phyloP scores from a whole-genome alignment of 2,329 filamentous ascomycete genomes.

The Cyphellophora europaea region DNA sequence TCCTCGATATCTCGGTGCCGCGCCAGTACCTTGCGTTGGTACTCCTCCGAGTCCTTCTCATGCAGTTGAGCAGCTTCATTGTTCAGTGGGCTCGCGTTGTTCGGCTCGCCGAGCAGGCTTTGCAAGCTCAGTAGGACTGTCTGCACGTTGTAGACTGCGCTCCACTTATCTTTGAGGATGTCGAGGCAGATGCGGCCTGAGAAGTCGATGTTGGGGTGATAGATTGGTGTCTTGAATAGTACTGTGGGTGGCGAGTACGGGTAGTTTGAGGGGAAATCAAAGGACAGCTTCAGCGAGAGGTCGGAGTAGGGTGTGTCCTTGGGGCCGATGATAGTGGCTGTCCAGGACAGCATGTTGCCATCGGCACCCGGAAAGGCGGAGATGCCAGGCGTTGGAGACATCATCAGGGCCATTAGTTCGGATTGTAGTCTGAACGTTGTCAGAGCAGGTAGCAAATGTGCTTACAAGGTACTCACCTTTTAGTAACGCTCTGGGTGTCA shows the following conservation, averaged over 20 bases:
- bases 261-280: constrained; percentile 85
- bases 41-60: constrained; percentile 80
- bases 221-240: constrained; percentile 96
- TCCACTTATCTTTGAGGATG: constrained; percentile 99
- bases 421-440: constrained; percentile 65
- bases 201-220: constrained; percentile 98
- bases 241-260: constrained; percentile 86
- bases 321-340: constrained; percentile 85
- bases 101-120: constrained; percentile 90
- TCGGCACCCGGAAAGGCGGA: constrained; percentile 89
- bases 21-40: constrained; percentile 64
- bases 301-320: constrained; percentile 83
- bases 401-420: constrained; percentile 98
- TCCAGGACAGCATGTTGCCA: constrained; percentile 86
- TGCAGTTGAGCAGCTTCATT: constrained; percentile 93
- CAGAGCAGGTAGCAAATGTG: not conserved
- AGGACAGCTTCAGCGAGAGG: constrained; percentile 83
- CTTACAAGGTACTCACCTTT: constrained; percentile 50
- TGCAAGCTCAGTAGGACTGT: constrained; percentile 88
- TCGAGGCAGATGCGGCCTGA: constrained; percentile 93
- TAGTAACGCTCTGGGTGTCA: constrained; percentile 66
- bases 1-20: constrained; percentile 51
- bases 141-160: constrained; percentile 91
- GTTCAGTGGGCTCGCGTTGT: constrained; percentile 92
- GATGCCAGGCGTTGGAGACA: constrained; percentile 81